Percentiles rank a stretch among this genome's conserved stretches.
Evolutionary conservation across 768 basidiomycete species (phyloP).

Genomic region (Lactifluus echinatus): DNA sequence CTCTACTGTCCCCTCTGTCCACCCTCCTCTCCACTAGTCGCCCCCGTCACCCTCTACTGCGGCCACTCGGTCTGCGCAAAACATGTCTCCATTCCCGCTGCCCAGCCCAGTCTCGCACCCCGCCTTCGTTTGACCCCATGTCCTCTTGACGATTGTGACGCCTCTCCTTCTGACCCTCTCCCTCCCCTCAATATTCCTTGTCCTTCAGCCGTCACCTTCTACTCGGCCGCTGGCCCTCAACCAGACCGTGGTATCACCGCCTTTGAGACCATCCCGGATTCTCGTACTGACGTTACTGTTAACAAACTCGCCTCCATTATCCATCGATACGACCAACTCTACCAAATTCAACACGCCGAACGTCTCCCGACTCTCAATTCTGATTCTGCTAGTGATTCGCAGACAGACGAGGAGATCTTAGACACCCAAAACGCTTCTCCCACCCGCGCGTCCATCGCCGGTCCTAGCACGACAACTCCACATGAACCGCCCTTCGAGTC

Average conservation of each 20-base stretch:
- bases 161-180: conserved; percentile 17
- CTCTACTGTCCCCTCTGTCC: conserved; percentile 51
- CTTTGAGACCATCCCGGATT: conserved; percentile 18
- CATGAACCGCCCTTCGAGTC: conserved; percentile 27
- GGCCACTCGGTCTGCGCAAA: conserved; percentile 72
- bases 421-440: conserved; percentile 12
- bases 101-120: background rate
- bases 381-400: conserved; percentile 23
- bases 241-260: conserved; percentile 6
- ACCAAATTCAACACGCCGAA: background rate
- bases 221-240: conserved; percentile 27
- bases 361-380: conserved; percentile 21
- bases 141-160: conserved; percentile 31
- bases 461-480: conserved; percentile 32
- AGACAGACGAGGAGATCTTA: conserved; percentile 27
- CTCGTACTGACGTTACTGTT: conserved; percentile 45
- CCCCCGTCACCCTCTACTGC: conserved; percentile 59
- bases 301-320: conserved; percentile 46
- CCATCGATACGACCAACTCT: conserved; percentile 18
- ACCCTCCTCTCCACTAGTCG: conserved; percentile 28
- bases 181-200: conserved; percentile 34
- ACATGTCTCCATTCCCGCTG: conserved; percentile 23
- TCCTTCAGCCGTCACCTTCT: conserved; percentile 30
- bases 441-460: conserved; percentile 23
- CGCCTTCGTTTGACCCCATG: conserved; percentile 22